Evolutionary conservation across 2,329 filamentous ascomycete species (phyloP).

Genomic region (Didymella arachidicola): DNA sequence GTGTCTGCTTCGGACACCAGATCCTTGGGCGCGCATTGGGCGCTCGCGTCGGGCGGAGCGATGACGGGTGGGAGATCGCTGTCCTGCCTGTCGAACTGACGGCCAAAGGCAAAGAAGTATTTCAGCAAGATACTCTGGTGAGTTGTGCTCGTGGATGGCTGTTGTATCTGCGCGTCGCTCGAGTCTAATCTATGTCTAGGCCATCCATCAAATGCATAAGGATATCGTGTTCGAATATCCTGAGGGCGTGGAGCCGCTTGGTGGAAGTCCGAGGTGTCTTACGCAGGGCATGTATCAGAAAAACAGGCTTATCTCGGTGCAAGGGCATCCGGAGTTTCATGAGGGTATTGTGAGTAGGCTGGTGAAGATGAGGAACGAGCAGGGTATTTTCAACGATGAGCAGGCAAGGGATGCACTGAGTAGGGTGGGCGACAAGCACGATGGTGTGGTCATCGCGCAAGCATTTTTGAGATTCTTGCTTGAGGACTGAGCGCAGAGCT

Average conservation of each 20-base stretch:
- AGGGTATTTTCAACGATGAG: conserved; percentile 74
- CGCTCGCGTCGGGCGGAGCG: conserved; percentile 70
- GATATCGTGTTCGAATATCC: conserved; percentile 76
- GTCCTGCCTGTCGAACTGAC: conserved; percentile 75
- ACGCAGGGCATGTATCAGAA: conserved; percentile 83
- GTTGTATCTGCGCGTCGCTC: neutral
- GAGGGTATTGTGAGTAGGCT: conserved; percentile 74
- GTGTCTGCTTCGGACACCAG: conserved; percentile 88
- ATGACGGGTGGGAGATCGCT: conserved; percentile 81
- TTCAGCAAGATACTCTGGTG: conserved; percentile 70
- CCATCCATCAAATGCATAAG: conserved; percentile 85
- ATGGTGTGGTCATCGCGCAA: conserved; percentile 77
- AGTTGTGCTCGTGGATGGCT: neutral
- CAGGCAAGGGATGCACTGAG: conserved; percentile 73
- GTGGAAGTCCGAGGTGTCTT: conserved; percentile 69
- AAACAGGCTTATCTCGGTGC: conserved; percentile 73
- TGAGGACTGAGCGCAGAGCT: conserved; percentile 54
- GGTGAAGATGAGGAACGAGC: conserved; percentile 67
- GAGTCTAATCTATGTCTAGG: conserved; percentile 53
- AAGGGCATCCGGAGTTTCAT: conserved; percentile 88
- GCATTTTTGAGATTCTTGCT: conserved; percentile 80
- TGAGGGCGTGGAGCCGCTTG: conserved; percentile 67
- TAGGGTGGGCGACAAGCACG: conserved; percentile 72
- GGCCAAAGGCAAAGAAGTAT: conserved; percentile 73
- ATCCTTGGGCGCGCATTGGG: conserved; percentile 79